A percentile compares a stretch with the other conserved stretches of the same genome.
phyloP scores from a whole-genome alignment of 1,139 yeast species.

The Candida tunisiensis region DNA sequence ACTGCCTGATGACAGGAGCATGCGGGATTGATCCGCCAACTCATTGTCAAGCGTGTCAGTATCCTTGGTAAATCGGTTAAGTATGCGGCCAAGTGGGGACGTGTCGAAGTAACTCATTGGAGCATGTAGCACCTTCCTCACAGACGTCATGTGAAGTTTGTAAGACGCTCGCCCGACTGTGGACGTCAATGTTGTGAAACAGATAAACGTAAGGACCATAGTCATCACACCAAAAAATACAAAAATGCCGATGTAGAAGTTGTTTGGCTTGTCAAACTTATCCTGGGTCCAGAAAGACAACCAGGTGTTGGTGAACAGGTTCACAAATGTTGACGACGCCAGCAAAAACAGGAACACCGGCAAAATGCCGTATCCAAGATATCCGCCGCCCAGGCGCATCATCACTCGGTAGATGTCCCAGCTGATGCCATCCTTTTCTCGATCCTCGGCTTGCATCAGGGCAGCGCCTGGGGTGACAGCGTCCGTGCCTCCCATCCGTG shows the following conservation, averaged over 20 bases:
- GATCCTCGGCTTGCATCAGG: conserved; percentile 31
- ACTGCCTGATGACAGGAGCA: conserved; percentile 4
- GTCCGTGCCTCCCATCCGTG: too few species aligned
- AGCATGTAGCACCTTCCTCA: conserved; percentile 44
- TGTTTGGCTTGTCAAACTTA: conserved; percentile 32
- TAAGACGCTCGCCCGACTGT: conserved; percentile 5
- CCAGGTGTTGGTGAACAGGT: conserved; percentile 52
- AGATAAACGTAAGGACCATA: conserved; percentile 14
- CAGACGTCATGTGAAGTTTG: conserved; percentile 26
- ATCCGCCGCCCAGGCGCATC: conserved; percentile 33
- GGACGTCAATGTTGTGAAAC: conserved; percentile 6
- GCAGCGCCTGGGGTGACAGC: too few species aligned
- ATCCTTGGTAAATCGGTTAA: conserved; percentile 62
- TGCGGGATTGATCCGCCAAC: conserved; percentile 18
- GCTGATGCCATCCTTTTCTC: conserved; percentile 19
- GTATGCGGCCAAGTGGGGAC: conserved; percentile 48
- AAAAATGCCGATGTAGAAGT: conserved; percentile 56
- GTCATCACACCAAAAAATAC: conserved; percentile 13
- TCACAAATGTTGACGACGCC: conserved; percentile 25
- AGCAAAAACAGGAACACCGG: conserved; percentile 32
- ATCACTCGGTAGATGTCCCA: conserved; percentile 28
- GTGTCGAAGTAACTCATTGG: conserved; percentile 52
- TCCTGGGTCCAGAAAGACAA: conserved; percentile 64
- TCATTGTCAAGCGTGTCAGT: conserved; percentile 70
- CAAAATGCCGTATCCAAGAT: conserved; percentile 14